phyloP scores from a whole-genome alignment of 176 grass and related monocot genomes.

The Echinochloa phyllopogon region DNA sequence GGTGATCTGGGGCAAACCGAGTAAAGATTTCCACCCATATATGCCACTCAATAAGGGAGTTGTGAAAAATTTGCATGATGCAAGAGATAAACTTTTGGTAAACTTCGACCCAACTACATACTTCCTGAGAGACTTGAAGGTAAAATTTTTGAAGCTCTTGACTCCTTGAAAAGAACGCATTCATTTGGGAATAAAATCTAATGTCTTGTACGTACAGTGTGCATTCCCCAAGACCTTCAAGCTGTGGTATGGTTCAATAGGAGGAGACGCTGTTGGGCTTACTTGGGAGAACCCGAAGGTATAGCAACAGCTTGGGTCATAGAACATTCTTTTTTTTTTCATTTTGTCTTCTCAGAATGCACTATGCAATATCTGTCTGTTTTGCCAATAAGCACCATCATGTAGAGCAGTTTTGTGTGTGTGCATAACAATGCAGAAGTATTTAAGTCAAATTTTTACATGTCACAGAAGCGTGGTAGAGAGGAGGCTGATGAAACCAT shows the following conservation, averaged over 20 bases:
- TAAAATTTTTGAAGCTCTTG: slow-evolving; percentile 38
- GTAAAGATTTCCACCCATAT: slow-evolving; percentile 84
- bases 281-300: slow-evolving; percentile 93
- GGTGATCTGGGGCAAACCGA: slow-evolving; percentile 72
- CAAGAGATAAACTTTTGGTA: slow-evolving; percentile 81
- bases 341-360: slow-evolving; percentile 21
- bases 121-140: slow-evolving; percentile 82
- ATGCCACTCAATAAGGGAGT: slow-evolving; percentile 46
- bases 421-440: slow-evolving; percentile 2
- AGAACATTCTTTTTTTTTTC: background rate
- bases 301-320: slow-evolving; percentile 9
- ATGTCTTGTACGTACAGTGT: slow-evolving; percentile 51
- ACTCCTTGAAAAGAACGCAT: slow-evolving; percentile 12
- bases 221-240: slow-evolving; percentile 74
- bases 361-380: background rate
- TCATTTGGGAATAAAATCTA: slow-evolving; percentile 31
- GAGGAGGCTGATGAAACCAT: slow-evolving; percentile 60
- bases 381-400: background rate
- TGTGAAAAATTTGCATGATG: slow-evolving; percentile 60
- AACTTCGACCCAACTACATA: slow-evolving; percentile 76
- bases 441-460: slow-evolving; percentile 33
- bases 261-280: slow-evolving; percentile 87
- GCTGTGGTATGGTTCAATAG: slow-evolving; percentile 85
- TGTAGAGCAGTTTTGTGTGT: background rate
- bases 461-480: slow-evolving; percentile 73